A percentile compares a stretch with the other conserved stretches of the same genome.
These are phyloP conservation scores for Didymella pinodella DNA, from an alignment of 2,329 filamentous ascomycete genomes.

Conservation along the genomic window DNA sequence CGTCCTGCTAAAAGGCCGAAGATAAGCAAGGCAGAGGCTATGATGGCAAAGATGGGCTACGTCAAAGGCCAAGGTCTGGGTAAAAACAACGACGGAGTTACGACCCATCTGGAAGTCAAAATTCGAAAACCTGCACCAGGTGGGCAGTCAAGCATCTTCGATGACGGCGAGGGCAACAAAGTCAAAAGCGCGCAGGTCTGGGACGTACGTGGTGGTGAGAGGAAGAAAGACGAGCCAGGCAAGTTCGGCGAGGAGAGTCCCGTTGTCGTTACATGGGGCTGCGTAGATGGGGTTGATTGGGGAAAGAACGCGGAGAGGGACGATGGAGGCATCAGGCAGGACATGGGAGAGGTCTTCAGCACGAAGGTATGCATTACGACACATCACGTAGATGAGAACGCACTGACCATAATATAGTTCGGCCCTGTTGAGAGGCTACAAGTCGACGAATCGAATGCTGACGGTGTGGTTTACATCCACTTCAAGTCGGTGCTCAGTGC, in stretches of 20 bases:
- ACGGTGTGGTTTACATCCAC: constrained; percentile 82
- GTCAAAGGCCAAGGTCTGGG: constrained; percentile 87
- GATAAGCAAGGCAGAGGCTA: constrained; percentile 70
- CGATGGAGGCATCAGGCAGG: constrained; percentile 76
- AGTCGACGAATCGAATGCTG: constrained; percentile 67
- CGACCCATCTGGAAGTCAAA: constrained; percentile 78
- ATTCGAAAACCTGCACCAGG: constrained; percentile 33
- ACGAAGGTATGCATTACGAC: constrained; percentile 66
- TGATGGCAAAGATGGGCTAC: constrained; percentile 96
- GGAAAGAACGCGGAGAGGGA: constrained; percentile 74
- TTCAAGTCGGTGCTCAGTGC: constrained; percentile 88
- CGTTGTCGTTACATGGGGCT: constrained; percentile 82
- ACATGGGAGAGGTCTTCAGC: constrained; percentile 93
- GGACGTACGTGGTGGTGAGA: constrained; percentile 81
- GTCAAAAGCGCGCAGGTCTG: constrained; percentile 55
- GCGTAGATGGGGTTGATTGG: constrained; percentile 86
- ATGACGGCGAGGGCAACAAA: constrained; percentile 60
- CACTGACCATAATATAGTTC: constrained; percentile 63
- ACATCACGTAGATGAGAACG: not conserved
- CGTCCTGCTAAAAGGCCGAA: constrained; percentile 51
- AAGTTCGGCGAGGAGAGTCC: constrained; percentile 69
- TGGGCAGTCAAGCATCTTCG: constrained; percentile 26
- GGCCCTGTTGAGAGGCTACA: constrained; percentile 82
- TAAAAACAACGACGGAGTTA: constrained; percentile 80
- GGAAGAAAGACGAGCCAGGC: constrained; percentile 46